Percentiles rank a stretch among this genome's conserved stretches.
Conservation (phyloP, 129 eudicot species). For the sunflower (Helianthus annuus) region DNA sequence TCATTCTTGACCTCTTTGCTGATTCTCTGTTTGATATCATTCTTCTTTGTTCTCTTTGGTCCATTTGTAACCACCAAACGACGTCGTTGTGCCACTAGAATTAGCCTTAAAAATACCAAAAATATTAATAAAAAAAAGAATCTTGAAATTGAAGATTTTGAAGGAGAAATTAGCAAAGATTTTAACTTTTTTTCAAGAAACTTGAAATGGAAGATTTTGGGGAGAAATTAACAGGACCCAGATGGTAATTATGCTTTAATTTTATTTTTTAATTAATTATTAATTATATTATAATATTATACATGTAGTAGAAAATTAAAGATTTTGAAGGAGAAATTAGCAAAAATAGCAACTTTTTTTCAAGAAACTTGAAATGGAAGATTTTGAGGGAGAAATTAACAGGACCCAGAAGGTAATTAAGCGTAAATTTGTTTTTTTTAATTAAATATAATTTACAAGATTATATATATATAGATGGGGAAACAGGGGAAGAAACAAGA, state of each 20-base stretch:
- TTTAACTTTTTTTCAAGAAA: background rate
- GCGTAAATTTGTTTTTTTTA: too few relatives aligned
- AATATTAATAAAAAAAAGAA: background rate
- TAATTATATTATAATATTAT: too few relatives aligned
- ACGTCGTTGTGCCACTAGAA: constrained; percentile 53
- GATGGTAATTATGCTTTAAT: constrained; percentile 18
- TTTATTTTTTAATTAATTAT: background rate
- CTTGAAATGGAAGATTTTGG: background rate
- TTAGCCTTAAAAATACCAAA: constrained; percentile 56
- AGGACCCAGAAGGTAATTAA: too few relatives aligned
- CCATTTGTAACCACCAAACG: constrained; percentile 73
- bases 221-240: constrained; percentile 30
- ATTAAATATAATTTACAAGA: background rate
- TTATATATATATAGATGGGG: background rate
- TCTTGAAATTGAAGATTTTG: background rate
- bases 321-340: background rate
- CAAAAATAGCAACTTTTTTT: constrained; percentile 23
- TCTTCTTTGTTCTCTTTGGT: constrained; percentile 70
- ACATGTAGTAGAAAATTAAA: background rate
- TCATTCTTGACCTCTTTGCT: constrained; percentile 76
- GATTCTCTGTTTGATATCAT: constrained; percentile 96
- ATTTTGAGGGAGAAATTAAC: background rate
- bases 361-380: background rate
- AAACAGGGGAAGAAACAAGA: background rate
- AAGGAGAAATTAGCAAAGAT: constrained; percentile 18